A percentile compares a stretch with the other conserved stretches of the same genome.
phyloP scores from a whole-genome alignment of 2,329 filamentous ascomycete species.

The Chrysoporthe austroafricana region DNA sequence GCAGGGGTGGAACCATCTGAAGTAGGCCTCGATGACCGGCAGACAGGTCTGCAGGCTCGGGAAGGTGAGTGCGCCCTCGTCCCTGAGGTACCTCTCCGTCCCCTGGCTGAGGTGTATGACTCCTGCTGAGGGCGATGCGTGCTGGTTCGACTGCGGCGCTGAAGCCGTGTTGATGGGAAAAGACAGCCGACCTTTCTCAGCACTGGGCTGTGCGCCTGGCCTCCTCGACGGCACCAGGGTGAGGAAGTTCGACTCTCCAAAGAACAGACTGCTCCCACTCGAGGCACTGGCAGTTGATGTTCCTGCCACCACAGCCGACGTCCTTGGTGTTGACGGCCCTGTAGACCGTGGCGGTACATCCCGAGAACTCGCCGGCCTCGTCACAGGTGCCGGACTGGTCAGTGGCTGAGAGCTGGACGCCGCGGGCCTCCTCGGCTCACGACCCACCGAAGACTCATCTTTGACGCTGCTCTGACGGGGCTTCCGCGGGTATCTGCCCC shows the following conservation, averaged over 20 bases:
- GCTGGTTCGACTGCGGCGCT: slow-evolving; percentile 24
- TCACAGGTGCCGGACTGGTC: slow-evolving; percentile 1
- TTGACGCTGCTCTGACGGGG: slow-evolving; percentile 16
- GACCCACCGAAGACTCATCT: slow-evolving; percentile 4
- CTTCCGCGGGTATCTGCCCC: slow-evolving; percentile 31
- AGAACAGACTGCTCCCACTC: slow-evolving; percentile 39
- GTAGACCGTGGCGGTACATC: not conserved
- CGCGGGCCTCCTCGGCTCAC: slow-evolving; percentile 4
- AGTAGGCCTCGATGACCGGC: slow-evolving; percentile 33
- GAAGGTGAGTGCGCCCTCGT: slow-evolving; percentile 32
- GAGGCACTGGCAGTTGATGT: slow-evolving; percentile 30
- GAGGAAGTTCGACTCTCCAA: slow-evolving; percentile 45
- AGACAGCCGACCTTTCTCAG: slow-evolving; percentile 28
- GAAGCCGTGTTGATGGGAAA: slow-evolving; percentile 27
- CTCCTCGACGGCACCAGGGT: slow-evolving; percentile 35
- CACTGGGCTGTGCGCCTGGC: slow-evolving; percentile 1
- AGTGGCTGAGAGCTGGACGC: slow-evolving; percentile 1
- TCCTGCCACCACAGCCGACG: not conserved
- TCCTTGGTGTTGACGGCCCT: not conserved
- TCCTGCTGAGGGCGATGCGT: slow-evolving; percentile 20
- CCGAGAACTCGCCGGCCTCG: not conserved
- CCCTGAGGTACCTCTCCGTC: slow-evolving; percentile 31
- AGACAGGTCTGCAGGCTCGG: slow-evolving; percentile 30
- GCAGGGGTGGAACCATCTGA: slow-evolving; percentile 27
- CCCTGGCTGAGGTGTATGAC: slow-evolving; percentile 29